phyloP scores from a whole-genome alignment of 495 filamentous ascomycete species.

The Trichocladium antarcticum region DNA sequence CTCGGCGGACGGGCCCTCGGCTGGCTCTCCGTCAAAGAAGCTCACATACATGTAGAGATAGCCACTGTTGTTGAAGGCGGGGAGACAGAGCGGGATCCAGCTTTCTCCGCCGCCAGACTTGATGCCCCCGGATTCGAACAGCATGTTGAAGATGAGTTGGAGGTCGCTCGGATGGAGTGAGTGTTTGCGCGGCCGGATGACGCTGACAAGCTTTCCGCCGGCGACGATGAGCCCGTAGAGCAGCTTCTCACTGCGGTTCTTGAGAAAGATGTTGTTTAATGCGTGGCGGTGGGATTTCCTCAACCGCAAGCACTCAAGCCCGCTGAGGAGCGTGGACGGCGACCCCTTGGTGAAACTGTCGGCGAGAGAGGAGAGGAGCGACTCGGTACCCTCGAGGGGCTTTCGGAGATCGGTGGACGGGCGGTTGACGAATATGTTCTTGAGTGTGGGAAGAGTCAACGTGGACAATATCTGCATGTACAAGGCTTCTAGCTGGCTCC shows the following conservation, averaged over 20 bases:
- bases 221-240: constrained; percentile 93
- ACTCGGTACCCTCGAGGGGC: constrained; percentile 89
- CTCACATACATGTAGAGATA: constrained; percentile 99
- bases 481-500: constrained; percentile 79
- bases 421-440: constrained; percentile 76
- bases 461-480: constrained; percentile 98
- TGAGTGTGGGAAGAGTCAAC: constrained; percentile 79
- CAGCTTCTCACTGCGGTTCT: constrained; percentile 57
- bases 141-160: constrained; percentile 97
- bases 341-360: constrained; percentile 93
- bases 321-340: constrained; percentile 74
- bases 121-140: constrained; percentile 88
- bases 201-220: constrained; percentile 85
- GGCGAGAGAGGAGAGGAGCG: constrained; percentile 77
- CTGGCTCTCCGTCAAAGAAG: constrained; percentile 51
- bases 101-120: constrained; percentile 83
- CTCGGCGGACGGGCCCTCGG: constrained; percentile 24
- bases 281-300: constrained; percentile 74
- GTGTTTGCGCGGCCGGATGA: constrained; percentile 87
- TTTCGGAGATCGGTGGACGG: constrained; percentile 84
- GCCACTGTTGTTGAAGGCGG: constrained; percentile 94
- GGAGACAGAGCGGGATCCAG: constrained; percentile 94
- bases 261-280: constrained; percentile 80
- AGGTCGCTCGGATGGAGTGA: constrained; percentile 92
- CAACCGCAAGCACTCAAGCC: constrained; percentile 80